phyloP scores from a whole-genome alignment of 2,329 filamentous ascomycete genomes.

The Cladophialophora exuberans region DNA sequence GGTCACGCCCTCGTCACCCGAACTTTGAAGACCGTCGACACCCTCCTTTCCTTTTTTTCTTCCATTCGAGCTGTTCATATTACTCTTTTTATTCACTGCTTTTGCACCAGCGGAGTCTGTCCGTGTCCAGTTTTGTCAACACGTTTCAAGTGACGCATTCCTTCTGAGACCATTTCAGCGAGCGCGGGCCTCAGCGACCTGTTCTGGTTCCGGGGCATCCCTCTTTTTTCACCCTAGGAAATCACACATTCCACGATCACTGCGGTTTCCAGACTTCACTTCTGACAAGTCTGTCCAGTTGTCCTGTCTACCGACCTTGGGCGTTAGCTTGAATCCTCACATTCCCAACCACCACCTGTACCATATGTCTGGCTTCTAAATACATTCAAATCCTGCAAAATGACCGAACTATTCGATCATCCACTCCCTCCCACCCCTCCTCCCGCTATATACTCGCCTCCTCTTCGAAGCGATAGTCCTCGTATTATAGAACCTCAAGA shows the following conservation, averaged over 20 bases:
- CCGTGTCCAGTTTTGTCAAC: slow-evolving; percentile 2
- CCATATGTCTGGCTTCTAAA: slow-evolving; percentile 20
- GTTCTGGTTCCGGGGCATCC: not conserved
- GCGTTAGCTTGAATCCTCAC: not conserved
- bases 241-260: slow-evolving; percentile 18
- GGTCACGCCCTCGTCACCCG: slow-evolving; percentile 7
- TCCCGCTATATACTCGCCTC: slow-evolving; percentile 48
- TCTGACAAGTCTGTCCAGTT: slow-evolving; percentile 6
- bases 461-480: slow-evolving; percentile 35
- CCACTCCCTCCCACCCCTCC: slow-evolving; percentile 43
- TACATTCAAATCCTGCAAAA: slow-evolving; percentile 10
- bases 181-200: slow-evolving; percentile 5
- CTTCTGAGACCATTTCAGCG: slow-evolving; percentile 14
- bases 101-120: not conserved
- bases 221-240: slow-evolving; percentile 11
- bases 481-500: slow-evolving; percentile 24
- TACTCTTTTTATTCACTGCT: not conserved
- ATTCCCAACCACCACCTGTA: slow-evolving; percentile 1
- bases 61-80: not conserved
- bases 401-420: slow-evolving; percentile 26
- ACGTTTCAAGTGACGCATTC: slow-evolving; percentile 21
- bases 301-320: not conserved
- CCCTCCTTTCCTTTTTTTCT: not conserved
- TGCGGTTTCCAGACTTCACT: not conserved
- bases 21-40: not conserved